Evolutionary conservation across 106 monocot species (phyloP), one percentile per base, ranked within the genome.

Genomic region (Alisma plantagoaquatica): DNA sequence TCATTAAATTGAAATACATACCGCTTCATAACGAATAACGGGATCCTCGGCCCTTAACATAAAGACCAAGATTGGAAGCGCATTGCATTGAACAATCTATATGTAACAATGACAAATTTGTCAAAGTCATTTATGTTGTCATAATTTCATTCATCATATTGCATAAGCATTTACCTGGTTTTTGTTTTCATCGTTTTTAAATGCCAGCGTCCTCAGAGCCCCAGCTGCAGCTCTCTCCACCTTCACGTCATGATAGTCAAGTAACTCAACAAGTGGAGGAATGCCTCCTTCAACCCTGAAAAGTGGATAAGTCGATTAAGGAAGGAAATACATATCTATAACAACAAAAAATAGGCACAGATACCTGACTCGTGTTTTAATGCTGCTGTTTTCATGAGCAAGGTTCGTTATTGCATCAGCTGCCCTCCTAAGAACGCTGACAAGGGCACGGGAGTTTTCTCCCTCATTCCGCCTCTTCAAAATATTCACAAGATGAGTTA

Each of bases 121-220:
- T n/a, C n/a, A n/a, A n/a, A n/a, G n/a, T n/a, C n/a, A n/a, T n/a
- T n/a, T n/a, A n/a, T n/a, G n/a, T n/a, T n/a, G n/a, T n/a, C n/a
- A n/a, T n/a, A n/a, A n/a, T n/a, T n/a, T n/a, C n/a, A n/a, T n/a
- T n/a, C n/a, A n/a, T n/a, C n/a, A n/a, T n/a, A n/a, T n/a, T n/a
- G n/a, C n/a, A n/a, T n/a, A 50, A 49, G 3, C 41, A 52, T 66
- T 66, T 10, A 90, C 98, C 82, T 82, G 78, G 64, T 72, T 85
- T 71, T 98, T 98, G 61, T 98, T 98, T 63, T 90, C 90, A 65
- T 98, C 98, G 57, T 98, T 98, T 77, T 98, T 98, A 59, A 98
- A 98, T 73, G 98, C 98, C 27, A 98, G 55, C 15, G 98, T 98
- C 38, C 98, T 61, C 57, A 98, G 73, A 54, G 98, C 90, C 38